phyloP scores from a whole-genome alignment of 306 rosid species.

The Elaeagnus macrophylla region DNA sequence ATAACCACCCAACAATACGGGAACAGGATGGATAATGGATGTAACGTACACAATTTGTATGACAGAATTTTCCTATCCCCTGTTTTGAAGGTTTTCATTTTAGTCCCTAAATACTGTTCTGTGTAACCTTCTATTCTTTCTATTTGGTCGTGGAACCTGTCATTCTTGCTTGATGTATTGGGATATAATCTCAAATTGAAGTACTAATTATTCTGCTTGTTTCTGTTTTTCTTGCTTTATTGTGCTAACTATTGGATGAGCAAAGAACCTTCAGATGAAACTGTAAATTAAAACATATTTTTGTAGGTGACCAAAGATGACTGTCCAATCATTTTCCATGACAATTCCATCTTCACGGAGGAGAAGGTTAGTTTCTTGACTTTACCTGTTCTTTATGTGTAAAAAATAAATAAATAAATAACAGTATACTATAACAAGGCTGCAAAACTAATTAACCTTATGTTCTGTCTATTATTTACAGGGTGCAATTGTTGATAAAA shows the following conservation, averaged over 20 bases:
- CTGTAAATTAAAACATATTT: constrained; percentile 16
- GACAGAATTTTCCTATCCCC: too few species aligned
- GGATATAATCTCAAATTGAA: neutral
- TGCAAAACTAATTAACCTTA: too few species aligned
- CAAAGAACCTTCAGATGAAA: constrained; percentile 12
- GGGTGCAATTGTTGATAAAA: constrained; percentile 59
- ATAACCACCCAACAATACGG: too few species aligned
- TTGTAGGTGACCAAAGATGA: constrained; percentile 79
- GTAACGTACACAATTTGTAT: too few species aligned
- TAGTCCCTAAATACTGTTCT: too few species aligned
- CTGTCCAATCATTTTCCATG: constrained; percentile 81
- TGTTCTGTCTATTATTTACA: constrained; percentile 14
- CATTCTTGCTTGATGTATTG: neutral
- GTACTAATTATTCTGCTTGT: constrained; percentile 11
- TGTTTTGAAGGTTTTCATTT: too few species aligned
- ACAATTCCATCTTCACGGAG: constrained; percentile 37
- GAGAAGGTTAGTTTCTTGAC: constrained; percentile 39
- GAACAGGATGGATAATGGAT: too few species aligned
- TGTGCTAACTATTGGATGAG: constrained; percentile 9
- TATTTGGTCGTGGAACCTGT: too few species aligned
- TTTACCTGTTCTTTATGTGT: neutral
- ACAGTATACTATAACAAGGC: too few species aligned
- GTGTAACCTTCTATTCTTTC: too few species aligned
- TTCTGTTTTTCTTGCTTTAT: neutral
- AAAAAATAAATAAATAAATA: neutral